phyloP scores from a whole-genome alignment of 1,284 basidiomycete genomes.

The Retiboletus flavoniger region DNA sequence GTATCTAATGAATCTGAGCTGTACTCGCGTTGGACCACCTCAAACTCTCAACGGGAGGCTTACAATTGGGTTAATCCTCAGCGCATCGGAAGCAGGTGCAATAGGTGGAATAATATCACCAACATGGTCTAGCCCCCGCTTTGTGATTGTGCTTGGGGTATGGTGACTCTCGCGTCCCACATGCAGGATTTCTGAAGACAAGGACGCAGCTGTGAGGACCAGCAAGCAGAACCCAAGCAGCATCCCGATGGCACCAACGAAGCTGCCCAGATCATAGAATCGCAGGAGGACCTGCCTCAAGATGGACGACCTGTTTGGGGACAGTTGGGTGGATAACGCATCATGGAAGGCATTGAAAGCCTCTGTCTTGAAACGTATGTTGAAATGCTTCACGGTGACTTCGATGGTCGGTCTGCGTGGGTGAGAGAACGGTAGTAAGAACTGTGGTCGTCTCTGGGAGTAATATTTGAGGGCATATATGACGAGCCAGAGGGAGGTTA shows the following conservation, averaged over 20 bases:
- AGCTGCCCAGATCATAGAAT: slow-evolving; percentile 52
- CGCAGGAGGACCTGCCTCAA: slow-evolving; percentile 30
- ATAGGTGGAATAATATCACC: neutral
- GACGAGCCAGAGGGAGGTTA: slow-evolving; percentile 25
- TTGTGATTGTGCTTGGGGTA: slow-evolving; percentile 12
- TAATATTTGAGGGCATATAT: slow-evolving; percentile 27
- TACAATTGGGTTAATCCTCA: slow-evolving; percentile 46
- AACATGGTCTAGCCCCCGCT: slow-evolving; percentile 13
- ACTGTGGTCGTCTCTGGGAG: slow-evolving; percentile 15
- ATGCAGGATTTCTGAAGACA: slow-evolving; percentile 24
- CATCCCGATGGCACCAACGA: slow-evolving; percentile 53
- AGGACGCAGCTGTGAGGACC: slow-evolving; percentile 34
- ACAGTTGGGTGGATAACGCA: slow-evolving; percentile 35
- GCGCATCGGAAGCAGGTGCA: slow-evolving; percentile 16
- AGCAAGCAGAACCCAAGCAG: slow-evolving; percentile 43
- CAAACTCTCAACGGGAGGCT: slow-evolving; percentile 21
- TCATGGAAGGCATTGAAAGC: slow-evolving; percentile 55
- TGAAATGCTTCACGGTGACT: slow-evolving; percentile 34
- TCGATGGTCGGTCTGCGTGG: slow-evolving; percentile 22
- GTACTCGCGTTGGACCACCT: neutral
- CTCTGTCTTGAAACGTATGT: slow-evolving; percentile 54
- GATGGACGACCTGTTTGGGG: slow-evolving; percentile 21
- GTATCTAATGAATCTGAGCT: slow-evolving; percentile 50
- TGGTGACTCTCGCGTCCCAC: neutral
- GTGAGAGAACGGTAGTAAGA: slow-evolving; percentile 25